phyloP scores from a whole-genome alignment of 164 flowering plant genomes.

The Vitis rupestris region DNA sequence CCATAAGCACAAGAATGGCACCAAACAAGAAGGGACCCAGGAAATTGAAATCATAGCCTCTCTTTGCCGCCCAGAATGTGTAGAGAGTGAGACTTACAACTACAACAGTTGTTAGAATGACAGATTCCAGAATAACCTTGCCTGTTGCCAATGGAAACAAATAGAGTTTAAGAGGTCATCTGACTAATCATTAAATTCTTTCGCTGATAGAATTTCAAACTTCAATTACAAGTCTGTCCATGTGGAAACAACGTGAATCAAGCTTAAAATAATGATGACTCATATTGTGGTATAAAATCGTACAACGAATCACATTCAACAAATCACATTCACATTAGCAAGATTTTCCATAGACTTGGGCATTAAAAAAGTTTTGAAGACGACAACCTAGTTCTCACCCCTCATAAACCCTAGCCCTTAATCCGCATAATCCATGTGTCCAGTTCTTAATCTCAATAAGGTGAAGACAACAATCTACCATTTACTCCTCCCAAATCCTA shows the following conservation, averaged over 20 bases:
- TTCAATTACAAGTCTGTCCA: neutral
- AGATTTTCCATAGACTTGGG: no score
- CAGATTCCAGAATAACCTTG: conserved; percentile 66
- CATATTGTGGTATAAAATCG: no score
- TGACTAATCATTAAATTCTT: neutral
- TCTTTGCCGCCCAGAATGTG: conserved; percentile 83
- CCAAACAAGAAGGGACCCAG: conserved; percentile 76
- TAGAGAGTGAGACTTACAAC: conserved; percentile 63
- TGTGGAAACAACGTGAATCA: neutral
- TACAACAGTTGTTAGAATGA: conserved; percentile 61
- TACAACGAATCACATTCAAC: no score
- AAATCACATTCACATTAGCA: no score
- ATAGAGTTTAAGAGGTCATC: neutral
- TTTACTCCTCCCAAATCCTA: no score
- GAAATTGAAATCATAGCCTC: conserved; percentile 76
- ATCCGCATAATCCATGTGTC: no score
- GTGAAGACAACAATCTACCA: no score
- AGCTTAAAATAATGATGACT: neutral
- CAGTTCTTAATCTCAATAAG: no score
- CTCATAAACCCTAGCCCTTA: no score
- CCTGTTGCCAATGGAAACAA: conserved; percentile 34
- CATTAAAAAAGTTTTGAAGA: no score
- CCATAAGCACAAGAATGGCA: conserved; percentile 52
- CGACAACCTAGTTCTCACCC: no score
- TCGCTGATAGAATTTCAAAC: neutral